A percentile compares a stretch with the other conserved stretches of the same genome.
These are phyloP conservation scores for Acer negundo DNA, from an alignment of 345 rosid genomes.

Conservation along the genomic window DNA sequence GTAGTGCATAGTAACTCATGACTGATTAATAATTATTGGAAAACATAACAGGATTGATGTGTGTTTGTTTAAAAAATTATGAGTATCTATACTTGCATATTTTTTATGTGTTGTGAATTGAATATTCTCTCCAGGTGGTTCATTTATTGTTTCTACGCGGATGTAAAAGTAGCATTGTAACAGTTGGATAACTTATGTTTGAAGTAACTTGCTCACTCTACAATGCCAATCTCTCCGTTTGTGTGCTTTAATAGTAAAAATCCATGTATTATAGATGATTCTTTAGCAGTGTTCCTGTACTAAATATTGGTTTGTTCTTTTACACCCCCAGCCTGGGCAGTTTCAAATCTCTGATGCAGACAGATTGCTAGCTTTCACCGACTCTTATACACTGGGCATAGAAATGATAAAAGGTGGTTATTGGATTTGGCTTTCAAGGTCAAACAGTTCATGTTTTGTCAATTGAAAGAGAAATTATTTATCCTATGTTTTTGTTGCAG, in stretches of 20 bases:
- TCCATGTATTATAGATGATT: neutral
- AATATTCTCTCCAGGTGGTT: too few species aligned
- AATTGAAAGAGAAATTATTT: neutral
- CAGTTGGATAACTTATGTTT: too few species aligned
- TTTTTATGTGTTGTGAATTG: neutral
- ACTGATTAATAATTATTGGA: neutral
- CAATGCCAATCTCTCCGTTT: neutral
- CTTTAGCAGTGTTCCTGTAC: constrained; percentile 6
- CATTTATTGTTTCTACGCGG: too few species aligned
- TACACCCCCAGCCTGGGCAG: constrained; percentile 53
- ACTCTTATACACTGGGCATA: constrained; percentile 73
- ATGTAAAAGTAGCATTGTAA: too few species aligned
- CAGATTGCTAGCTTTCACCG: constrained; percentile 59
- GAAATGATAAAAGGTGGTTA: constrained; percentile 69
- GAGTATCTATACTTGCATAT: neutral
- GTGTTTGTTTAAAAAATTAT: neutral
- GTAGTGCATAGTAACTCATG: neutral
- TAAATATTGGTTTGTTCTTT: constrained; percentile 22
- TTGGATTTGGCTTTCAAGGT: constrained; percentile 9
- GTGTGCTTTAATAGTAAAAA: neutral
- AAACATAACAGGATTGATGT: neutral
- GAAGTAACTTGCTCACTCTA: too few species aligned
- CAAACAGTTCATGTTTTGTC: neutral
- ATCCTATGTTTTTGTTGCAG: constrained; percentile 40
- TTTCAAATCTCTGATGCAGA: constrained; percentile 51